phyloP scores from a whole-genome alignment of 2,329 filamentous ascomycete species.

The Ceratocystis variospora region DNA sequence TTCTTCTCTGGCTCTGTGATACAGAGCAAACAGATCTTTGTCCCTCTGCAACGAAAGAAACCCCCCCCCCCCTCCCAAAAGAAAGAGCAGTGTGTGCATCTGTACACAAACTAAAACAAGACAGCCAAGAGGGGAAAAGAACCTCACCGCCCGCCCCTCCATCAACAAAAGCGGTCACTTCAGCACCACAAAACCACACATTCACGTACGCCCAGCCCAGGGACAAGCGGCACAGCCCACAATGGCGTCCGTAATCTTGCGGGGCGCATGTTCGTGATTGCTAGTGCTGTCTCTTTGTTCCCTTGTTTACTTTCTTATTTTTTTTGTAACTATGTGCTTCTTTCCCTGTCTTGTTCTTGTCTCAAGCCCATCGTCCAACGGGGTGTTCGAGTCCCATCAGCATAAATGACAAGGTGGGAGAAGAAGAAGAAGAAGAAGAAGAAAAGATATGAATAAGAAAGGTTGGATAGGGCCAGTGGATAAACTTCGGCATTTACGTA shows the following conservation, averaged over 20 bases:
- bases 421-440: neutral
- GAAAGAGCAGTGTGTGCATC: neutral
- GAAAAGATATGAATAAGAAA: neutral
- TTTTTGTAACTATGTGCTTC: too few relatives aligned
- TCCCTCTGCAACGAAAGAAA: too few relatives aligned
- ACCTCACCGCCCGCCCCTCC: neutral
- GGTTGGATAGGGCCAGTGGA: neutral
- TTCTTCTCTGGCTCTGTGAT: too few relatives aligned
- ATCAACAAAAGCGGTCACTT: neutral
- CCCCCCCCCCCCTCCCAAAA: too few relatives aligned
- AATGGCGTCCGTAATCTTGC: neutral
- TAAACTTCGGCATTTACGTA: neutral
- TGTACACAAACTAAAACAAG: neutral
- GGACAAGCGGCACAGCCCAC: neutral
- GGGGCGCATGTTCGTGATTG: neutral
- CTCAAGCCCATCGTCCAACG: too few relatives aligned
- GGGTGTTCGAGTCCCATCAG: too few relatives aligned
- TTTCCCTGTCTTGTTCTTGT: too few relatives aligned
- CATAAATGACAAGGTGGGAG: neutral
- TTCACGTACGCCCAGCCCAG: neutral
- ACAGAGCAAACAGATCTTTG: too few relatives aligned
- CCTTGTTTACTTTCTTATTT: neutral
- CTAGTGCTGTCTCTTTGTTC: neutral
- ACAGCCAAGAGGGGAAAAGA: neutral
- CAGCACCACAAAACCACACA: too few relatives aligned